Evolutionary conservation across 306 rosid genomes (phyloP), one percentile per base, ranked within the genome.

Genomic region (Vicia sativa): DNA sequence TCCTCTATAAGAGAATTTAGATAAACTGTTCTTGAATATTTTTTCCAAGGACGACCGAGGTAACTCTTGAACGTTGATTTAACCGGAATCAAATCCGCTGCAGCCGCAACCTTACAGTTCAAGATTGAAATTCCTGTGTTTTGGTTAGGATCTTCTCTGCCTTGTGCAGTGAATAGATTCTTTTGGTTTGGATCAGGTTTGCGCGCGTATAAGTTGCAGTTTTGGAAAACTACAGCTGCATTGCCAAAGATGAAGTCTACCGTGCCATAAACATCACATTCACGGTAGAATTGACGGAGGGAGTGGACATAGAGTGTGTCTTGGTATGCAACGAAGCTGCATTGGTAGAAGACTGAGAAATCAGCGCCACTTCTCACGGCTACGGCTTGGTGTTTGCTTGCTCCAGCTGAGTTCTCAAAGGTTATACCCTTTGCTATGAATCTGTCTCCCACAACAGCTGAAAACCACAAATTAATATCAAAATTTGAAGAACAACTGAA

Each of bases 281-380:
- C 88, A 0, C 98, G 85, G 65, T 86, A 90, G 80, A 92, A 92
- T 55, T 92, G 98, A 3, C 98, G 88, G 18, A 87, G 84, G 42
- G 98, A 89, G 70, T 93, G 98, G 44, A 77, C 89, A 16, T 93
- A 93, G 72, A 93, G 98, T 0, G 96, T 93, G 91, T 93, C 98
- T 68, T 90, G 96, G 79, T 86, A 92, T 1, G 82, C 96, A 0
- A 92, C 85, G 12, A 92, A 92, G 81, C 96, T 93, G 80, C 96
- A 93, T 10, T 75, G 49, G 66, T 84, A 93, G 78, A 93, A 93
- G 8, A 84, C 89, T 0, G 96, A 93, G 18, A 93, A 29, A 69
- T 93, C 96, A 0, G 98, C 75, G 1, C 96, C 84, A 13, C 84
- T 81, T 6, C 98, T 74, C 0, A 92, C 16, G 34, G 98, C 96